These are phyloP conservation scores for Cryphonectria carpinicola DNA, from an alignment of 2,329 filamentous ascomycete species.

Conservation along the genomic window DNA sequence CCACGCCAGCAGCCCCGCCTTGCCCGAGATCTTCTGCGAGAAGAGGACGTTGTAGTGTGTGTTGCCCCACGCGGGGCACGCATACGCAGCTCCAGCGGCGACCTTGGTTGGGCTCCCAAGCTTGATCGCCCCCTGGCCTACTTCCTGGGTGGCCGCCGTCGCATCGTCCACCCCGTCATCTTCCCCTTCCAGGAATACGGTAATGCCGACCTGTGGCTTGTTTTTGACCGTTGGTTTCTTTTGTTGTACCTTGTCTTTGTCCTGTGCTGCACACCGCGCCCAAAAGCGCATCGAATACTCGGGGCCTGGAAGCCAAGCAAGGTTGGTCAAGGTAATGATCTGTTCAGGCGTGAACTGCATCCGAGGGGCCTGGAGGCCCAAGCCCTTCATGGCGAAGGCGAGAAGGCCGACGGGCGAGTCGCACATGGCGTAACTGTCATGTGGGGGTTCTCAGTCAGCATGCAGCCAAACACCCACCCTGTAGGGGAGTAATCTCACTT, in stretches of 20 bases:
- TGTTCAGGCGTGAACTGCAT: slow-evolving; percentile 53
- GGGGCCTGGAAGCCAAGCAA: slow-evolving; percentile 70
- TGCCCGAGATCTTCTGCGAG: slow-evolving; percentile 44
- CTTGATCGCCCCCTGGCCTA: slow-evolving; percentile 33
- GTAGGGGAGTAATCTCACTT: background rate
- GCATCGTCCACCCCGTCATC: slow-evolving; percentile 40
- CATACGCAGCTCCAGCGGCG: slow-evolving; percentile 37
- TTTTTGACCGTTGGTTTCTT: slow-evolving; percentile 8
- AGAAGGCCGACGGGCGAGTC: slow-evolving; percentile 64
- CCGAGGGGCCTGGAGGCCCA: slow-evolving; percentile 46
- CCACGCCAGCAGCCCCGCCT: slow-evolving; percentile 52
- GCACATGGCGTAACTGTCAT: slow-evolving; percentile 57
- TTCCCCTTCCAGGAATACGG: slow-evolving; percentile 48
- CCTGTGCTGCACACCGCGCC: slow-evolving; percentile 48
- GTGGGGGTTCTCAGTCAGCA: background rate
- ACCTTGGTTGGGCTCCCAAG: slow-evolving; percentile 22
- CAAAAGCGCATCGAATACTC: slow-evolving; percentile 63
- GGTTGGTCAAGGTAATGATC: slow-evolving; percentile 62
- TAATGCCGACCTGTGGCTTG: slow-evolving; percentile 44
- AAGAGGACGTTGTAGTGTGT: slow-evolving; percentile 48
- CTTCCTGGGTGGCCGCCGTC: slow-evolving; percentile 18
- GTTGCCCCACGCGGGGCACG: slow-evolving; percentile 54
- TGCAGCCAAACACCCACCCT: background rate
- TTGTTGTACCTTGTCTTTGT: slow-evolving; percentile 27
- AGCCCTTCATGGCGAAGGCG: slow-evolving; percentile 54